These are phyloP conservation scores for Rhizopus delemar DNA, from an alignment of 371 early-diverging fungal genomes.

Conservation along the genomic window DNA sequence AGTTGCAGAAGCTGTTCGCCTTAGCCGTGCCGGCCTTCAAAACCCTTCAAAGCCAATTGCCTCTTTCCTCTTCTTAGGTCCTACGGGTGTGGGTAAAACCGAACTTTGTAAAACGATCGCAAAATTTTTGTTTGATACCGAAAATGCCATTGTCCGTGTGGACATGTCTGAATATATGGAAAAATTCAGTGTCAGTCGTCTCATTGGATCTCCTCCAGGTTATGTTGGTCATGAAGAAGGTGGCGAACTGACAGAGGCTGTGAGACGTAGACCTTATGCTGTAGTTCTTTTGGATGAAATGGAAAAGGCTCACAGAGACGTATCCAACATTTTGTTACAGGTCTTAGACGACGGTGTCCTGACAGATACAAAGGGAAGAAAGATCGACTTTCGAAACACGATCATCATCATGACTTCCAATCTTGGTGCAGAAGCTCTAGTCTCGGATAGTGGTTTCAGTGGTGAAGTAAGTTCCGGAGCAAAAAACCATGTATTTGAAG, in stretches of 20 bases:
- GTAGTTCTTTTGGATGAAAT: conserved; percentile 94
- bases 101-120: conserved; percentile 92
- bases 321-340: conserved; percentile 77
- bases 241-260: conserved; percentile 89
- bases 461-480: conserved; percentile 53
- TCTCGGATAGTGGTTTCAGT: conserved; percentile 43
- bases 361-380: conserved; percentile 83
- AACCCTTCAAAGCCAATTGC: conserved; percentile 79
- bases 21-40: conserved; percentile 74
- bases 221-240: conserved; percentile 86
- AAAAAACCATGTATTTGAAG: conserved; percentile 66
- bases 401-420: conserved; percentile 94
- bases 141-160: conserved; percentile 82
- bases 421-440: conserved; percentile 73
- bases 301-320: conserved; percentile 87
- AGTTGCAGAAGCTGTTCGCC: conserved; percentile 80
- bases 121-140: conserved; percentile 85
- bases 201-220: conserved; percentile 92
- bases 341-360: conserved; percentile 92
- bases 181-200: conserved; percentile 66
- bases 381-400: conserved; percentile 89
- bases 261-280: conserved; percentile 86
- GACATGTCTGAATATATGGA: conserved; percentile 94
- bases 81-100: conserved; percentile 90
- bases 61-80: conserved; percentile 90